A percentile compares a stretch with the other conserved stretches of the same genome.
Evolutionary conservation across 805 yeast genomes (phyloP).

Genomic region (Pichia manshurica): DNA sequence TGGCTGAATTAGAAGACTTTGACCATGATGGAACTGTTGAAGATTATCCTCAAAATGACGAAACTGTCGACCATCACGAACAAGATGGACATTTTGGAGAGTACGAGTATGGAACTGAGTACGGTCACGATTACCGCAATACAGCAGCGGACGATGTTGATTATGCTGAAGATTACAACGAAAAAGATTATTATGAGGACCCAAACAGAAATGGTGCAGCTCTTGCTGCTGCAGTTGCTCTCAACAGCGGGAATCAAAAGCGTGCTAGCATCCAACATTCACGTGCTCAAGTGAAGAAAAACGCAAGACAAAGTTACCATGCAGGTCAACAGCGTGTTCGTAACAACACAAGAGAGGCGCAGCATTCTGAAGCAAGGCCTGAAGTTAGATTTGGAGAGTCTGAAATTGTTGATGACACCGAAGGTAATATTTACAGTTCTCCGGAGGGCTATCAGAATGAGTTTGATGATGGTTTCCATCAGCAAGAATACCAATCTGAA

Average conservation of each 20-base stretch:
- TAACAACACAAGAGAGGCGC: not conserved
- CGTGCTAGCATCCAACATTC: not conserved
- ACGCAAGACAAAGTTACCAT: no score
- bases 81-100: not conserved
- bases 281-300: no score
- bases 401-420: not conserved
- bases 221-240: conserved; percentile 13
- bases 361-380: not conserved
- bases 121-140: no score
- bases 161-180: not conserved
- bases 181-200: not conserved
- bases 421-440: conserved; percentile 5
- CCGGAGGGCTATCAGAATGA: not conserved
- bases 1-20: conserved; percentile 21
- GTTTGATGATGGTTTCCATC: not conserved
- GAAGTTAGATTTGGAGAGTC: conserved; percentile 8
- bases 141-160: not conserved
- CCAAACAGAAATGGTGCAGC: conserved; percentile 8
- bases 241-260: not conserved
- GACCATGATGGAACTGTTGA: conserved; percentile 25
- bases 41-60: conserved; percentile 7
- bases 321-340: not conserved
- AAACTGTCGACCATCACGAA: not conserved
- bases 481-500: not conserved
- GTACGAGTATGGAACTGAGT: not conserved